These are phyloP conservation scores for Rubia yunnanensis DNA, from an alignment of 257 asterid species.

Conservation along the genomic window DNA sequence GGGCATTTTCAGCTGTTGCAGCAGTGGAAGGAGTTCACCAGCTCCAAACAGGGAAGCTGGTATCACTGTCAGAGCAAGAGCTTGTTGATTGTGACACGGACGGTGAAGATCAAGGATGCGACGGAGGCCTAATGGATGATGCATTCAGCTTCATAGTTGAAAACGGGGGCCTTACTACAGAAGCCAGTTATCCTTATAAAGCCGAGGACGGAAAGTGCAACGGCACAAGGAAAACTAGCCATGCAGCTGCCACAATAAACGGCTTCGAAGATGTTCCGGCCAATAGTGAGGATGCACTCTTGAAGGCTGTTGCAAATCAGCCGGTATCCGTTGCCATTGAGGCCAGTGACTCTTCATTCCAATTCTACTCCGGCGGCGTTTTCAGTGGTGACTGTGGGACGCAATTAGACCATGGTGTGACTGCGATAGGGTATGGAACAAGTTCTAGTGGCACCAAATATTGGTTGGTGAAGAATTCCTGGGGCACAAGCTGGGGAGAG, in stretches of 20 bases:
- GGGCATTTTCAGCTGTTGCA: slow-evolving; percentile 13
- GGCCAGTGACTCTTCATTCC: background rate
- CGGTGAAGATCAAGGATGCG: background rate
- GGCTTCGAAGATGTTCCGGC: background rate
- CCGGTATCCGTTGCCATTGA: slow-evolving; percentile 17
- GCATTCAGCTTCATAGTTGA: background rate
- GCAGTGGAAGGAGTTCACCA: too few species aligned
- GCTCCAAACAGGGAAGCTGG: background rate
- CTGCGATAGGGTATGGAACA: background rate
- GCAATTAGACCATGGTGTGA: background rate
- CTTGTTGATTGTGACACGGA: background rate
- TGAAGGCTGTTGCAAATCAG: too few species aligned
- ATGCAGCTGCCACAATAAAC: background rate
- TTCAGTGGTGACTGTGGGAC: background rate
- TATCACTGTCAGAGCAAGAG: slow-evolving; percentile 3
- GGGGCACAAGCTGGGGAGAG: too few species aligned
- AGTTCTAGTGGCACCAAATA: slow-evolving; percentile 18
- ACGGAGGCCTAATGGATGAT: background rate
- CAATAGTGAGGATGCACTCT: background rate
- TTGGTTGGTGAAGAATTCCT: slow-evolving; percentile 34
- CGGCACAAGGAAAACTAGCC: background rate
- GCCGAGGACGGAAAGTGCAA: background rate
- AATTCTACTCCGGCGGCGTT: background rate
- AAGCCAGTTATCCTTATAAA: background rate
- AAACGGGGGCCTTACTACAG: background rate